Base-by-base conservation (phyloP, 169 alveolate genomes). In the Eimeria necatrix region DNA sequence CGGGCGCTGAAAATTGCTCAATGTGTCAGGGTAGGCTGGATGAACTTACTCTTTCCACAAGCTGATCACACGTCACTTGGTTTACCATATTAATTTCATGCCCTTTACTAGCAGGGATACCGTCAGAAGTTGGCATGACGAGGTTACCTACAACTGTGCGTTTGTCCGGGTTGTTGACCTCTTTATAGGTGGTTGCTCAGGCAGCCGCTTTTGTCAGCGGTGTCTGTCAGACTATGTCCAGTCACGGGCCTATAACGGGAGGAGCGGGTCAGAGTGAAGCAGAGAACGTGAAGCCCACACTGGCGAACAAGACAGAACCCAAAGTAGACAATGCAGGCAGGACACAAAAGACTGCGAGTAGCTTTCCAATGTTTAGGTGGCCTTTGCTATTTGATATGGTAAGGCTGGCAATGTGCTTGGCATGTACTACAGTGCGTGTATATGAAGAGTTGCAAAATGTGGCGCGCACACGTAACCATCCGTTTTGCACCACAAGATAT, bases 161-260 rank as follows among this genome's bases (percentile, higher is more conserved):
- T 32, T 32, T 32, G 41, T 32, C 41, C 41, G 41, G 41, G 41
- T 32, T 32, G 41, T 32, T 32, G 41, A 2, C 41, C 26, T 64
- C 26, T 20, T 64, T 64, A 6, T 16, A 71, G 83, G 52, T 48
- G 46, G 83, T 41, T 4, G 83, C 53, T 71, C 83, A 5, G 48
- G 83, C 83, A 4, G 83, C 83, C 52, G 20, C 83, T 24, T 32
- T 71, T 26, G 83, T 71, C 46, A 71, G 83, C 24, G 51, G 83
- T 41, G 51, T 71, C 53, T 6, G 22, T 5, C 68, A 56, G 2
- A 18, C 12, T 56, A 56, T 10, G 12, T 56, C 22, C 68, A 12
- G 4, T 2, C 2, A 10, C 6, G 53, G 6, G 5, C 46, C 24
- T 14, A 26, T 8, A 24, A 7, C 48, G 7, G 83, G 8, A 71